phyloP scores from a whole-genome alignment of 2,329 filamentous ascomycete genomes.

The Apiospora marii region DNA sequence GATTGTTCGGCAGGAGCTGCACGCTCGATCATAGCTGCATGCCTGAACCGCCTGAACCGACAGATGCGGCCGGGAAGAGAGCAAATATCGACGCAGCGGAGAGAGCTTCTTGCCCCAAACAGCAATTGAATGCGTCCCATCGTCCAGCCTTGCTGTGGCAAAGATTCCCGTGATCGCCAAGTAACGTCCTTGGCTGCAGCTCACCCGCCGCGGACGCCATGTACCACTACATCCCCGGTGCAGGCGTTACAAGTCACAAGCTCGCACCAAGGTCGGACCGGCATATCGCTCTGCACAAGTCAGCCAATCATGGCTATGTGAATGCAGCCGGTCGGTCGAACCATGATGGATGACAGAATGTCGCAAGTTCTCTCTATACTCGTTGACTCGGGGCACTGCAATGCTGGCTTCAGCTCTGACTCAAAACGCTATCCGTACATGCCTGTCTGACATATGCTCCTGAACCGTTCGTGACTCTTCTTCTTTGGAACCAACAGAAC shows the following conservation, averaged over 20 bases:
- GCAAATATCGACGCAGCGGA: not conserved
- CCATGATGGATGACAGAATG: not conserved
- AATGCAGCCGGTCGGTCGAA: conserved; percentile 7
- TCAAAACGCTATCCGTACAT: not conserved
- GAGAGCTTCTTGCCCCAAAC: not conserved
- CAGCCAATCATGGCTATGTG: not conserved
- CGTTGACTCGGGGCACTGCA: not conserved
- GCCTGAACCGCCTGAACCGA: not conserved
- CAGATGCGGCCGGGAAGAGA: not conserved
- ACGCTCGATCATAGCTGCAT: not conserved
- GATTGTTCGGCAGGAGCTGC: not conserved
- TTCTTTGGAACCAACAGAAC: not conserved
- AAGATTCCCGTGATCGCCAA: not conserved
- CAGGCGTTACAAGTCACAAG: conserved; percentile 3
- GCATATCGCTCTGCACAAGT: conserved; percentile 14
- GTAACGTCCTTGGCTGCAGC: conserved; percentile 18
- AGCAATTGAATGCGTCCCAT: not conserved
- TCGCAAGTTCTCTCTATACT: conserved; percentile 4
- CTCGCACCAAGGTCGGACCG: conserved; percentile 16
- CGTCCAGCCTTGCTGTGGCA: not conserved
- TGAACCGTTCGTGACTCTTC: not conserved
- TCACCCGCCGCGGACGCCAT: conserved; percentile 4
- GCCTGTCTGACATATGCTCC: conserved; percentile 6
- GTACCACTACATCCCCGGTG: conserved; percentile 20
- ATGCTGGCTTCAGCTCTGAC: not conserved